Evolutionary conservation across 106 monocot genomes (phyloP), one percentile per base, ranked within the genome.

Genomic region (Agapanthus africanus): DNA sequence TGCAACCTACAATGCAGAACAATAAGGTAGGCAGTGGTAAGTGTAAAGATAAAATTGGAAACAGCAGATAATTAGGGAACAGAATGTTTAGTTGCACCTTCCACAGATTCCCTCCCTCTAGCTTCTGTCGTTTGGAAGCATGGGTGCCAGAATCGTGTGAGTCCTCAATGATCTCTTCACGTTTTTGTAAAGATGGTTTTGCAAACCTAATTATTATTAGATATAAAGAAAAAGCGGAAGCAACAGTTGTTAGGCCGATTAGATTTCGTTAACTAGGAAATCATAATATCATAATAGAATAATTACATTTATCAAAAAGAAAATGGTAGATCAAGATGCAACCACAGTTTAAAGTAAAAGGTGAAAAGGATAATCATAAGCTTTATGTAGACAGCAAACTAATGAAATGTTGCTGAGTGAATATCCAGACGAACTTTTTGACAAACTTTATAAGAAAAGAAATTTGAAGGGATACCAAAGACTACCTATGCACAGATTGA

Each of bases 61-160:
- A n/a, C n/a, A n/a, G n/a, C 38, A 13, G 23, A 21, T 54, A 60
- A 47, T 22, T 18, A 13, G n/a, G n/a, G n/a, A n/a, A n/a, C n/a
- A n/a, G n/a, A n/a, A n/a, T 95, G 41, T 64, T 37, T 63, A 62
- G n/a, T 64, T 21, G 25, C 59, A 95, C 83, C 93, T 87, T 84
- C 59, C 57, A 72, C 19, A 76, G 21, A 66, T 79, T 70, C 21
- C 88, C 95, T 50, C 68, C 88, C 13, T 86, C 91, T 70, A 91
- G 54, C 72, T 84, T 95, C 60, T 91, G 95, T 70, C 95, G 81
- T 80, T 95, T 95, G 63, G 86, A 65, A 71, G 88, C 81, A 69
- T 91, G 91, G 64, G 36, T 27, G 19, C 60, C 54, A 77, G 66
- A 69, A 63, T 88, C 79, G 41, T 22, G 67, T 44, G 33, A n/a